Conservation (phyloP, 1,284 basidiomycete genomes). For the Moesziomyces sp. region DNA sequence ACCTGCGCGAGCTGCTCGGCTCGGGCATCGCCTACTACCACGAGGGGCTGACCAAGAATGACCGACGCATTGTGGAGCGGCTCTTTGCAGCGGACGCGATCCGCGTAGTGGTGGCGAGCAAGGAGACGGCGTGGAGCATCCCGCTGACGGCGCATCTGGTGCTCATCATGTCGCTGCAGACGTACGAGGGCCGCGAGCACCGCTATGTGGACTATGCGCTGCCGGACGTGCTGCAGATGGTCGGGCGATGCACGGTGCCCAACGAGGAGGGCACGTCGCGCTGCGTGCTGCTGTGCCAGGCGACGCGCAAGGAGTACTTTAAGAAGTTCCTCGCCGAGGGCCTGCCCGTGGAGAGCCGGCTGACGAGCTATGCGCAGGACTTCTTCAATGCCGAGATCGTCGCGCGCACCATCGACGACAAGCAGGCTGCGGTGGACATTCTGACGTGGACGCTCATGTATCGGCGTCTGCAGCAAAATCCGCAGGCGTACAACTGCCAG, state of each 20-base stretch:
- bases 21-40: constrained; percentile 96
- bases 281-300: constrained; percentile 95
- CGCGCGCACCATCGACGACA: constrained; percentile 90
- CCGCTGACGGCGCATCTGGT: constrained; percentile 96
- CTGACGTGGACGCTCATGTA: constrained; percentile 97
- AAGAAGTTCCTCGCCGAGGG: constrained; percentile 98
- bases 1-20: constrained; percentile 82
- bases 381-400: constrained; percentile 99
- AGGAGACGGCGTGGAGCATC: constrained; percentile 95
- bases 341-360: constrained; percentile 89
- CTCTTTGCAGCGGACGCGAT: constrained; percentile 94
- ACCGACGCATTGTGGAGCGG: constrained; percentile 92
- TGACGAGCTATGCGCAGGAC: constrained; percentile 77
- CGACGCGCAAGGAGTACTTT: constrained; percentile 94
- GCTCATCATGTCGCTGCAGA: constrained; percentile 97
- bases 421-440: constrained; percentile 74
- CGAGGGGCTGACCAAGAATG: constrained; percentile 88
- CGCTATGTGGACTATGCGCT: constrained; percentile 98
- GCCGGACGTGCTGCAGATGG: constrained; percentile 98
- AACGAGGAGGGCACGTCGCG: constrained; percentile 77
- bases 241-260: constrained; percentile 89
- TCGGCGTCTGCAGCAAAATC: constrained; percentile 91
- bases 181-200: constrained; percentile 75
- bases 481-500: constrained; percentile 67
- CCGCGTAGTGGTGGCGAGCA: constrained; percentile 91